These are phyloP conservation scores for Tulasnella calospora DNA, from an alignment of 768 basidiomycete species.

Conservation along the genomic window DNA sequence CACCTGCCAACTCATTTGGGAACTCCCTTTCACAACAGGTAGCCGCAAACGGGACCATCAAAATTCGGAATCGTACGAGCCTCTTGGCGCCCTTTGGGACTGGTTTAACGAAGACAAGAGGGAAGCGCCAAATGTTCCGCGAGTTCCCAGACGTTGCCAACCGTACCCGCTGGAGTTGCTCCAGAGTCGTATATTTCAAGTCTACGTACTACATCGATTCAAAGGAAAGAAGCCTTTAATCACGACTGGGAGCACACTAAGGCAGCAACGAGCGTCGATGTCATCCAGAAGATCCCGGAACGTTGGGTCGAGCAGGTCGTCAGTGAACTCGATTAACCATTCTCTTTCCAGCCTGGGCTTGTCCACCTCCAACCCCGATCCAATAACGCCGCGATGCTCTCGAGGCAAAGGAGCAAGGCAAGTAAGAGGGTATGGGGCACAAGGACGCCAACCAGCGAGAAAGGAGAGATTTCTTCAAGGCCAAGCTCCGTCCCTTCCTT, in stretches of 20 bases:
- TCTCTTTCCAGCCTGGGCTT: constrained; percentile 37
- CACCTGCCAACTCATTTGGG: constrained; percentile 15
- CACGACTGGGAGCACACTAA: neutral
- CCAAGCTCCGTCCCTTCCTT: constrained; percentile 85
- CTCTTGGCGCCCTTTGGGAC: constrained; percentile 77
- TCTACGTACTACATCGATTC: neutral
- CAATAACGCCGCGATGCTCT: constrained; percentile 40
- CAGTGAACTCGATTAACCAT: constrained; percentile 53
- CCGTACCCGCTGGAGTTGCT: constrained; percentile 24
- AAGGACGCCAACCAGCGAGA: constrained; percentile 84
- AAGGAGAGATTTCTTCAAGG: constrained; percentile 68
- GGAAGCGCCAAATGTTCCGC: constrained; percentile 71
- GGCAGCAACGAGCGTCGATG: constrained; percentile 59
- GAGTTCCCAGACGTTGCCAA: constrained; percentile 27
- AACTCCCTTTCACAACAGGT: neutral
- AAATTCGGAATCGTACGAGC: constrained; percentile 62
- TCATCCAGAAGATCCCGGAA: constrained; percentile 87
- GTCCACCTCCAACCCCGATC: constrained; percentile 41
- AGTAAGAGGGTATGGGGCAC: constrained; percentile 68
- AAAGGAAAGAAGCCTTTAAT: neutral
- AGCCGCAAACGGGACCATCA: neutral
- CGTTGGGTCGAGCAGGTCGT: constrained; percentile 77
- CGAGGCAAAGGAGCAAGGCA: constrained; percentile 47
- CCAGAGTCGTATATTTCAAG: constrained; percentile 12
- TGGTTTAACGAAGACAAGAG: constrained; percentile 81